phyloP scores from a whole-genome alignment of 805 yeast species.

The Hanseniaspora clermontiae region DNA sequence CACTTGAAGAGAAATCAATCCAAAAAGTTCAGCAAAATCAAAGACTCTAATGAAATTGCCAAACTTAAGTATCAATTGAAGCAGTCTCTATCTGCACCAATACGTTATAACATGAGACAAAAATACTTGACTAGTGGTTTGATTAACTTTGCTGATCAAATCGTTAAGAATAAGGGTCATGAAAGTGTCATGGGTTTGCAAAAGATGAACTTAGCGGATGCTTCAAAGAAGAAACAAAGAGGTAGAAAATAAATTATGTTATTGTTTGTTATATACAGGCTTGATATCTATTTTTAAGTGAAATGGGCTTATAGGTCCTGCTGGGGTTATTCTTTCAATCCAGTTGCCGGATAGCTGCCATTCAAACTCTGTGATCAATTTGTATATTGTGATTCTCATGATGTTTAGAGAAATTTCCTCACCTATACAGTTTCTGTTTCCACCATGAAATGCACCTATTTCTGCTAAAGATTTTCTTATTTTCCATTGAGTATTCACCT shows the following conservation, averaged over 20 bases:
- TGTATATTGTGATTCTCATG: slow-evolving; percentile 30
- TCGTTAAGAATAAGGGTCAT: slow-evolving; percentile 58
- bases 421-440: slow-evolving; percentile 48
- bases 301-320: slow-evolving; percentile 45
- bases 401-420: slow-evolving; percentile 44
- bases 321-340: slow-evolving; percentile 41
- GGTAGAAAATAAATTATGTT: slow-evolving; percentile 10
- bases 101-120: slow-evolving; percentile 52
- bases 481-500: slow-evolving; percentile 31
- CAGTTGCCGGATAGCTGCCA: slow-evolving; percentile 33
- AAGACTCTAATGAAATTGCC: slow-evolving; percentile 39
- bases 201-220: slow-evolving; percentile 51
- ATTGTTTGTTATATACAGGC: background rate
- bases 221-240: slow-evolving; percentile 34
- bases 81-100: slow-evolving; percentile 38
- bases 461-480: slow-evolving; percentile 34
- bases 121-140: slow-evolving; percentile 72
- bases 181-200: slow-evolving; percentile 57
- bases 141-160: slow-evolving; percentile 61
- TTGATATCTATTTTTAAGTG: slow-evolving; percentile 23
- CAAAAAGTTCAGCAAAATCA: slow-evolving; percentile 39
- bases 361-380: slow-evolving; percentile 29
- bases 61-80: slow-evolving; percentile 40
- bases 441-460: slow-evolving; percentile 46
- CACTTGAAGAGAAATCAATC: slow-evolving; percentile 50